Percentiles rank a stretch among this genome's conserved stretches.
Conservation (phyloP, 2,329 filamentous ascomycete genomes). For the Dactylellina sp. region DNA sequence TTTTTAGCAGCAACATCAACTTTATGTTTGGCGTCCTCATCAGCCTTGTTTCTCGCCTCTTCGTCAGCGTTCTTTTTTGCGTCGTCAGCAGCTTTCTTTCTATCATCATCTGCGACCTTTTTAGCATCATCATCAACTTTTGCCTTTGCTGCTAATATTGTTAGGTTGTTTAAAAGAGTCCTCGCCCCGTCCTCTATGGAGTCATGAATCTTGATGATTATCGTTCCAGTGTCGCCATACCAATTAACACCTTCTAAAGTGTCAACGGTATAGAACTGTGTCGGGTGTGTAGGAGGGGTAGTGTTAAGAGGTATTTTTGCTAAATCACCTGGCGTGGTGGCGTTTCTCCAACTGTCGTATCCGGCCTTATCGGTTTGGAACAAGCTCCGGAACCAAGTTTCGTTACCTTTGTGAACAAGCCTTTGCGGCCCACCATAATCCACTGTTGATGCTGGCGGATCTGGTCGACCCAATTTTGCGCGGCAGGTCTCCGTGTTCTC, state of each 20-base stretch:
- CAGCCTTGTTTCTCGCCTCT: constrained; percentile 2
- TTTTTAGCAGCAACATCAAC: neutral
- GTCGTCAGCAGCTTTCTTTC: neutral
- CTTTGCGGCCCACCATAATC: constrained; percentile 23
- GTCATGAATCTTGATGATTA: neutral
- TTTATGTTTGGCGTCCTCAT: neutral
- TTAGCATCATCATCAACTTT: constrained; percentile 3
- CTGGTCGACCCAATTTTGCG: neutral
- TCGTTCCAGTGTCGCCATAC: constrained; percentile 36
- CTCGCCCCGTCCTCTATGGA: too few relatives aligned
- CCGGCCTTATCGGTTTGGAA: constrained; percentile 9
- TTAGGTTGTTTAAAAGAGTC: too few relatives aligned
- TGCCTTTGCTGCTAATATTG: too few relatives aligned
- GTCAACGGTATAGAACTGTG: constrained; percentile 33
- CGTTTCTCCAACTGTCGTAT: constrained; percentile 28
- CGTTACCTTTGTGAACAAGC: constrained; percentile 22
- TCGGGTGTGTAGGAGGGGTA: constrained; percentile 22
- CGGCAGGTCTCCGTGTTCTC: constrained; percentile 8
- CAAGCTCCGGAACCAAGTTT: constrained; percentile 34
- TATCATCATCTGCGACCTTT: neutral
- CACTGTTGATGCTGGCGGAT: constrained; percentile 11
- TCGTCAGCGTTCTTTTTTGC: neutral
- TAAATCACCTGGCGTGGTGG: constrained; percentile 1
- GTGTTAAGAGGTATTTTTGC: constrained; percentile 10
- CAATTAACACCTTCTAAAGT: constrained; percentile 32